Conservation (phyloP, 495 filamentous ascomycete species). For the Lentithecium fluviatile region DNA sequence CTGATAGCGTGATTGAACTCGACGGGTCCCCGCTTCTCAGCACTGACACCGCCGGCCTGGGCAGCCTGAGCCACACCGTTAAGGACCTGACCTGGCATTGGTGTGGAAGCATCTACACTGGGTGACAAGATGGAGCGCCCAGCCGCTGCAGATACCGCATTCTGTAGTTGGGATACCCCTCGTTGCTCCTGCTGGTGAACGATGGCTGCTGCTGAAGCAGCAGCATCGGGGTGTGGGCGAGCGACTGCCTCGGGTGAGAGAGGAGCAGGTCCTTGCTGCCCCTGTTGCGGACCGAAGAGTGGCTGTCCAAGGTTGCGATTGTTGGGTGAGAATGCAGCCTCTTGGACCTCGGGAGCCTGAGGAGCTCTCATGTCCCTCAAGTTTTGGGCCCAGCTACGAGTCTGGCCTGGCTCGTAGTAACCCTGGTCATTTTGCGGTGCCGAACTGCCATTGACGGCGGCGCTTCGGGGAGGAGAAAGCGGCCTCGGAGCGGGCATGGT, state of each 20-base stretch:
- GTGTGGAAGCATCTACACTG: constrained; percentile 47
- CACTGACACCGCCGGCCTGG: constrained; percentile 54
- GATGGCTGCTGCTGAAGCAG: constrained; percentile 53
- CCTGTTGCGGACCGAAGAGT: constrained; percentile 39
- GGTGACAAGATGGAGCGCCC: constrained; percentile 41
- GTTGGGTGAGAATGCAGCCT: constrained; percentile 41
- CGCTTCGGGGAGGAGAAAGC: constrained; percentile 48
- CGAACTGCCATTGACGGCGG: constrained; percentile 34
- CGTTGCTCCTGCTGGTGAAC: constrained; percentile 78
- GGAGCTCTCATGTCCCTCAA: not conserved
- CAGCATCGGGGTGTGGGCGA: constrained; percentile 45
- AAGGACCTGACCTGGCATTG: constrained; percentile 44
- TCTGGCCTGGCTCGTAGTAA: constrained; percentile 32
- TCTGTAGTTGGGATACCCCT: constrained; percentile 76
- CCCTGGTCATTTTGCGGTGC: constrained; percentile 19
- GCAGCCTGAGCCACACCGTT: constrained; percentile 50
- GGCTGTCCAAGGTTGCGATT: constrained; percentile 35
- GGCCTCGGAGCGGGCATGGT: constrained; percentile 55
- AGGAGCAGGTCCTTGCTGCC: constrained; percentile 29
- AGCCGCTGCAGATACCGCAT: constrained; percentile 64
- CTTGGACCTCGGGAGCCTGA: constrained; percentile 28
- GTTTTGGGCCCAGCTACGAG: constrained; percentile 27
- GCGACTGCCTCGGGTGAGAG: constrained; percentile 48
- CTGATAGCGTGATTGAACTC: constrained; percentile 99
- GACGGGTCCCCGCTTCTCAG: constrained; percentile 88